Evolutionary conservation across 176 grass and related monocot genomes (phyloP), one percentile per base, ranked within the genome.

Genomic region (Panicum miliaceum): DNA sequence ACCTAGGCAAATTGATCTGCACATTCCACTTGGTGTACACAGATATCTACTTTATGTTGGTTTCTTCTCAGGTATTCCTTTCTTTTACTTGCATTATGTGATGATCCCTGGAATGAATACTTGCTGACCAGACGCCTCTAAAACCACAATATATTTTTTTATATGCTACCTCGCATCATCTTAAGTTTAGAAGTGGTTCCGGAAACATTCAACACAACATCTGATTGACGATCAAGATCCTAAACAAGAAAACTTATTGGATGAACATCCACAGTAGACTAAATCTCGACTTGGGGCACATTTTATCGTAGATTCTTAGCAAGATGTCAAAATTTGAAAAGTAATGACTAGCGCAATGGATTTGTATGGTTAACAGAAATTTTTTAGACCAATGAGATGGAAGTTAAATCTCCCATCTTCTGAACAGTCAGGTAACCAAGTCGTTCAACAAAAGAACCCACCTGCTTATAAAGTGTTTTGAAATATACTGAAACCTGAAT

Each of bases 71-170:
- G 14, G 3, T 40, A 4, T 57, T 57, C 54, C 20, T 60, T 61
- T 61, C 36, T 45, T 78, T 43, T 43, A 46, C n/a, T n/a, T n/a
- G n/a, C n/a, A n/a, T n/a, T n/a, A n/a, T n/a, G 61, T 71, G 14
- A 63, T 78, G 23, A 63, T 19, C 13, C 5, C 50, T 75, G 32
- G 19, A 40, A 57, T 2, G 20, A 74, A 75, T 20, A 32, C 45
- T 9, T 75, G 20, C 32, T 53, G 71, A 76, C 52, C 34, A 14
- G 14, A 62, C 15, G 14, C 38, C 7, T 26, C n/a, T 45, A 29
- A 42, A 61, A 43, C 13, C 25, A 47, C 14, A 19, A 4, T 29
- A 12, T 32, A 2, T 45, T 13, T 25, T 70, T 57, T 70, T 26
- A 29, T 29, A 54, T 9, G 48, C 48, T 27, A 29, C 5, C 22